Conservation (phyloP, 257 asterid genomes). For the Nicotiana undulata region DNA sequence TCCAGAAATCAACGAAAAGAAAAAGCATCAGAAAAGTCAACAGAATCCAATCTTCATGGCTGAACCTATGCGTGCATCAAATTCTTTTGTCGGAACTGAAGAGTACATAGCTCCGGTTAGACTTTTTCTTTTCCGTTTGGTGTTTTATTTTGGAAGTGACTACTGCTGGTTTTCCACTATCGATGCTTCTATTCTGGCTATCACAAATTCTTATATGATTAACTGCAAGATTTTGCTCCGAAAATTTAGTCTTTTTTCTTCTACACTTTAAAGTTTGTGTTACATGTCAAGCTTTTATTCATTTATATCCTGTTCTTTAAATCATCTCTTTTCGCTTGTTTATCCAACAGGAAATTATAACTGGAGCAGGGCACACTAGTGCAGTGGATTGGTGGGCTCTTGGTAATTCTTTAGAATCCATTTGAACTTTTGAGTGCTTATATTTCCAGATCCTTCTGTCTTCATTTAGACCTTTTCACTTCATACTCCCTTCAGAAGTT, state of each 20-base stretch:
- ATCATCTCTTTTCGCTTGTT: neutral
- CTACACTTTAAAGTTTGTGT: neutral
- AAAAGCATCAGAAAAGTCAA: conserved; percentile 47
- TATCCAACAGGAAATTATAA: conserved; percentile 66
- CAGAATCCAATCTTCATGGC: conserved; percentile 84
- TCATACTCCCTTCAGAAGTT: neutral
- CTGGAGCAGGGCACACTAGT: conserved; percentile 95
- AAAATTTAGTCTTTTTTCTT: neutral
- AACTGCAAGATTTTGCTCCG: neutral
- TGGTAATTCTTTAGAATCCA: conserved; percentile 39
- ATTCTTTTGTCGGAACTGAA: conserved; percentile 95
- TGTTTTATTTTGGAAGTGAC: neutral
- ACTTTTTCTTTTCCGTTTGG: neutral
- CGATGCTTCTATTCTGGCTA: neutral
- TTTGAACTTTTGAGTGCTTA: neutral
- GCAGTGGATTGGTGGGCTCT: conserved; percentile 99
- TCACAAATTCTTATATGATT: neutral
- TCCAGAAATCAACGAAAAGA: conserved; percentile 71
- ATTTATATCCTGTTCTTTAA: neutral
- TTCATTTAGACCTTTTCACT: neutral
- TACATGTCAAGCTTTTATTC: neutral
- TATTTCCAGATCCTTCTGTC: neutral
- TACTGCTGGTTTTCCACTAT: neutral
- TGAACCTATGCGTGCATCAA: conserved; percentile 97
- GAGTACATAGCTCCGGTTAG: conserved; percentile 99